Evolutionary conservation across 352 stramenopile genomes (phyloP).

Genomic region (Phytophthora pini): DNA sequence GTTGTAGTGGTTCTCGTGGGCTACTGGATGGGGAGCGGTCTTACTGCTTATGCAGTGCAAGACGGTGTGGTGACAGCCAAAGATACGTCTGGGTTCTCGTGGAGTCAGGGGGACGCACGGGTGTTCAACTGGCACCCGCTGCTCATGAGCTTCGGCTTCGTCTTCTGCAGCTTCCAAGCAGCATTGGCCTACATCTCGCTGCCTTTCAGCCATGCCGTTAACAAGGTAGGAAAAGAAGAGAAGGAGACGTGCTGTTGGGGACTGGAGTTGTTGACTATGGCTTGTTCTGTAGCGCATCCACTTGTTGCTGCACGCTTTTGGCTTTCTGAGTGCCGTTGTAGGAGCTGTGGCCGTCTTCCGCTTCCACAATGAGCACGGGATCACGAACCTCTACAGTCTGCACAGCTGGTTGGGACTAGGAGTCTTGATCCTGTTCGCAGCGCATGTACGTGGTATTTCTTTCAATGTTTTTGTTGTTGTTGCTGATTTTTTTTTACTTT

Average conservation of each 20-base stretch:
- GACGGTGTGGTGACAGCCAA: constrained; percentile 51
- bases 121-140: constrained; percentile 92
- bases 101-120: constrained; percentile 54
- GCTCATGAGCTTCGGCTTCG: constrained; percentile 86
- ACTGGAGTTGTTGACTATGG: neutral
- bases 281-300: constrained; percentile 60
- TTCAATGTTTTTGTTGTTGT: constrained; percentile 3
- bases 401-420: constrained; percentile 88
- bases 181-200: constrained; percentile 73
- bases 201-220: constrained; percentile 68
- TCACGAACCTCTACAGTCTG: constrained; percentile 88
- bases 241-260: neutral
- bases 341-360: constrained; percentile 80
- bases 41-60: constrained; percentile 62
- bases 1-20: constrained; percentile 70
- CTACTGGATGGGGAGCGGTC: constrained; percentile 75
- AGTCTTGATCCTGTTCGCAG: constrained; percentile 62
- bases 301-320: constrained; percentile 68
- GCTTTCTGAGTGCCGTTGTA: constrained; percentile 62
- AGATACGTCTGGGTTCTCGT: constrained; percentile 74
- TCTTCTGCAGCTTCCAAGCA: constrained; percentile 79
- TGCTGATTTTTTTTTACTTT: neutral
- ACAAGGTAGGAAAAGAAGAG: constrained; percentile 51
- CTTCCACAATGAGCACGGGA: constrained; percentile 88
- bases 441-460: constrained; percentile 39